These are phyloP conservation scores for Neltuma alba DNA, from an alignment of 306 rosid genomes.

Conservation along the genomic window DNA sequence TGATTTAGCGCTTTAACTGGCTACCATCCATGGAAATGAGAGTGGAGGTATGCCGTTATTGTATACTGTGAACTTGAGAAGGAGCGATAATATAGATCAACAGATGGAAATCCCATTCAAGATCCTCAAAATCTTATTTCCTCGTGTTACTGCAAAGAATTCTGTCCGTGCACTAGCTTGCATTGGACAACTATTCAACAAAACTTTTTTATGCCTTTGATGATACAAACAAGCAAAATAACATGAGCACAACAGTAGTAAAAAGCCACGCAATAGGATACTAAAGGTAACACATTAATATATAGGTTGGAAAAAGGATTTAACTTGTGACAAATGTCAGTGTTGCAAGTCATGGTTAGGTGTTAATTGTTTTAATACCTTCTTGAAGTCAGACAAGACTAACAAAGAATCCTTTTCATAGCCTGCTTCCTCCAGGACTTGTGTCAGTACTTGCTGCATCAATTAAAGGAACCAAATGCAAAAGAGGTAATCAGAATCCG, in stretches of 20 bases:
- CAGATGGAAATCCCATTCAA: slow-evolving; percentile 23
- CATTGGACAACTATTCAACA: background rate
- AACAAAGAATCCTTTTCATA: slow-evolving; percentile 61
- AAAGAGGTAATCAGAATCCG: slow-evolving; percentile 33
- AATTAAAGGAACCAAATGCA: slow-evolving; percentile 20
- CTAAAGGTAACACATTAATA: background rate
- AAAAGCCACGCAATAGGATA: background rate
- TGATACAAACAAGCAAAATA: background rate
- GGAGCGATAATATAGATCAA: slow-evolving; percentile 5
- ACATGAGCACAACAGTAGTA: background rate
- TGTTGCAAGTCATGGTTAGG: slow-evolving; percentile 34
- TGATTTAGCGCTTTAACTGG: background rate
- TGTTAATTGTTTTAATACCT: slow-evolving; percentile 51
- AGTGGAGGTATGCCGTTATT: background rate
- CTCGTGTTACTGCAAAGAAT: background rate
- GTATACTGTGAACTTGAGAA: slow-evolving; percentile 17
- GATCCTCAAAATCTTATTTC: slow-evolving; percentile 16
- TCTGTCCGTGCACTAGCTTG: slow-evolving; percentile 1
- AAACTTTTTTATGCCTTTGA: background rate
- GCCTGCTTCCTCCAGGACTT: slow-evolving; percentile 84
- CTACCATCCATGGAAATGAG: background rate
- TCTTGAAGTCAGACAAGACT: slow-evolving; percentile 66
- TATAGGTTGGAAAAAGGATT: background rate
- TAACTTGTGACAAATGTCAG: slow-evolving; percentile 3
- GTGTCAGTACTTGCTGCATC: slow-evolving; percentile 68